Percentiles rank a stretch among this genome's conserved stretches.
These are phyloP conservation scores for Boletus reticuloceps DNA, from an alignment of 768 basidiomycete genomes.

Conservation along the genomic window DNA sequence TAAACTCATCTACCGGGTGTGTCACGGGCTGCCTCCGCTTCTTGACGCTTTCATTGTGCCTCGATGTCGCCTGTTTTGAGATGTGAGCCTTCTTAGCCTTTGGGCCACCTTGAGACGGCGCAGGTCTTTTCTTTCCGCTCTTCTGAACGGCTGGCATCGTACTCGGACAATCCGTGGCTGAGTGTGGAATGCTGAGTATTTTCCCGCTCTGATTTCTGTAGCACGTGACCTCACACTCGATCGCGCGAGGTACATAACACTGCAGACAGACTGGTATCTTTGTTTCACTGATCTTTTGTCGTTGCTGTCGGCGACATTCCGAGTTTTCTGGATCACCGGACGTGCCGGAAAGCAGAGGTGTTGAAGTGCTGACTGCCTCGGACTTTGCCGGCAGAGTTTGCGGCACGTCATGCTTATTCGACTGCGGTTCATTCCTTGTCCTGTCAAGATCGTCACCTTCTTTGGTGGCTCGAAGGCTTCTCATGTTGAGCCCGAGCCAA, in stretches of 20 bases:
- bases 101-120: conserved; percentile 45
- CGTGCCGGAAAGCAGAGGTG: neutral
- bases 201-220: neutral
- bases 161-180: neutral
- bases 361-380: neutral
- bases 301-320: neutral
- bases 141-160: conserved; percentile 44
- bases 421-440: conserved; percentile 9
- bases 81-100: conserved; percentile 53
- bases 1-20: conserved; percentile 28
- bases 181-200: neutral
- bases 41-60: conserved; percentile 37
- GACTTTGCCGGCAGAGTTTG: conserved; percentile 12
- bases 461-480: conserved; percentile 9
- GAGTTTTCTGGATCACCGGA: neutral
- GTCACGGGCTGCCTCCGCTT: conserved; percentile 67
- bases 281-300: too few relatives aligned
- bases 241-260: too few relatives aligned
- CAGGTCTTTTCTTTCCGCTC: conserved; percentile 49
- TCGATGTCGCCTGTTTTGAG: conserved; percentile 31
- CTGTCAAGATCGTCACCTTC: conserved; percentile 26
- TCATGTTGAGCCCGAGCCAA: neutral
- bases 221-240: conserved; percentile 17
- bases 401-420: conserved; percentile 12
- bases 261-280: too few relatives aligned